Evolutionary conservation across 2,329 filamentous ascomycete genomes (phyloP), one percentile per base, ranked within the genome.

Genomic region (Fusarium equiseti): DNA sequence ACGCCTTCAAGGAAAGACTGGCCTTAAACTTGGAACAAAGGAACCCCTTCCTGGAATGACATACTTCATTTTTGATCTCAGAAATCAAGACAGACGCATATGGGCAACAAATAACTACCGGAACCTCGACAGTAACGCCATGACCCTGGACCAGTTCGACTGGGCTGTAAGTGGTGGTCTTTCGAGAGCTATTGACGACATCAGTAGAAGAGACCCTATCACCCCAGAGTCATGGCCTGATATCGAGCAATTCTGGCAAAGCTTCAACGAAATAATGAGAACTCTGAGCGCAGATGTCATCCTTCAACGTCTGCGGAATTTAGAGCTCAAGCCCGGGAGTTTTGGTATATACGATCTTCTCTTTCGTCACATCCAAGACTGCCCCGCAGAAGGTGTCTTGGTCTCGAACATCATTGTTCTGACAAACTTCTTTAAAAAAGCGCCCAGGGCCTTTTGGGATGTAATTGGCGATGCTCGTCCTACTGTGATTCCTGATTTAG

Each of bases 371-470:
- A 83, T 90, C 32, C 79, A 82, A 46, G 76, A 70, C 43, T 84
- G 86, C 59, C 81, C 82, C 44, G 84, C 84, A 16, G 85, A 87
- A 59, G 82, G 84, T 4, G 88, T 92, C 24, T 84, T 97, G 63
- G 84, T 90, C 15, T 86, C 90, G 62, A 84, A 96, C 18, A 85
- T 97, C 48, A 88, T 90, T 59, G 89, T 91, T 2, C 87, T 97
- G 66, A 89, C 88, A 46, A 84, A 84, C 15, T 86, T 98, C 18
- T 83, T 98, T 55, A 87, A 90, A 70, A 94, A 92, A 73, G 91
- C 93, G 0, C 87, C 94, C 0, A 88, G 87, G 58, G 92, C 92
- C 46, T 96, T 98, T 74, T 98, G 95, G 95, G 91, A 94, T 74
- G 91, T 94, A 3, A 91, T 97, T 81, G 91, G 92, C 53, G 89